phyloP scores from a whole-genome alignment of 441 rosid genomes.

The Theobroma grandiflorum region DNA sequence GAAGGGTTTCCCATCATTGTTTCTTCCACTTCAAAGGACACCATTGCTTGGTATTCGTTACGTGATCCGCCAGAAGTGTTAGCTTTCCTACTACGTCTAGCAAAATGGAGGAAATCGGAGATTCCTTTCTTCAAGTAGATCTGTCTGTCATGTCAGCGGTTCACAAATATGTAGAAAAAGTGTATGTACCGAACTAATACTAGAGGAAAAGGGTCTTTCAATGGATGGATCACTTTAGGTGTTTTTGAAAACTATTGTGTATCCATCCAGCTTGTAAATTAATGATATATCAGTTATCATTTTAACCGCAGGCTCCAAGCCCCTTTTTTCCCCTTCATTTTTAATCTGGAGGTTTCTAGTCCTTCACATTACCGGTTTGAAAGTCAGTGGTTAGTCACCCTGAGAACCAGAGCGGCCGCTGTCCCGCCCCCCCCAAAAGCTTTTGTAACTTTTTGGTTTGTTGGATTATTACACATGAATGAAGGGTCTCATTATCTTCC shows the following conservation, averaged over 20 bases:
- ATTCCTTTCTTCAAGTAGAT: slow-evolving; percentile 45
- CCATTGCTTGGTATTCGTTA: slow-evolving; percentile 59
- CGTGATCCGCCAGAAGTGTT: slow-evolving; percentile 59
- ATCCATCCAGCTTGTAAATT: neutral
- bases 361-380: no score
- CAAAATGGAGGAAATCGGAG: slow-evolving; percentile 62
- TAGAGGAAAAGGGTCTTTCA: neutral
- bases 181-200: neutral
- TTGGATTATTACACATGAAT: no score
- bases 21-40: slow-evolving; percentile 57
- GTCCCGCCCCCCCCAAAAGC: no score
- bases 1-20: slow-evolving; percentile 66
- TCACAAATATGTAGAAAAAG: neutral
- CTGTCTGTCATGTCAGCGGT: slow-evolving; percentile 50
- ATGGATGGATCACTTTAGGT: neutral
- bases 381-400: no score
- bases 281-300: slow-evolving; percentile 7
- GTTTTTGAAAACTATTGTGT: neutral
- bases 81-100: slow-evolving; percentile 47
- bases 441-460: no score
- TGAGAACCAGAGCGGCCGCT: no score
- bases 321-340: neutral
- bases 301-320: neutral
- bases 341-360: neutral
- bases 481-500: no score